phyloP scores from a whole-genome alignment of 2,329 filamentous ascomycete genomes.

The Blastomyces parvus region DNA sequence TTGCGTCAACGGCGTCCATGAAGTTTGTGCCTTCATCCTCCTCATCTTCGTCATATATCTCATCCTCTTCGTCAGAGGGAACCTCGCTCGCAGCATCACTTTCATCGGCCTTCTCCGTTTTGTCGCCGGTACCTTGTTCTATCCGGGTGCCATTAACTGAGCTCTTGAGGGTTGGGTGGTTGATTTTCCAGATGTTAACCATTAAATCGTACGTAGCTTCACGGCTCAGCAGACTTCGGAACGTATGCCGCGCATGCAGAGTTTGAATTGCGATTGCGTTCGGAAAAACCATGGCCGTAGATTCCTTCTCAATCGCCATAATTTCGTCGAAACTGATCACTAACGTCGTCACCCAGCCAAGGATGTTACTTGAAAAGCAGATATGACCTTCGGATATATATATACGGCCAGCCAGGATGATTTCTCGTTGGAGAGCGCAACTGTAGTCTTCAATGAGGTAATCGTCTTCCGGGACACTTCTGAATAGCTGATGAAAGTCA shows the following conservation, averaged over 20 bases:
- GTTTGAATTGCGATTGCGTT: constrained; percentile 97
- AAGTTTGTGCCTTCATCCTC: constrained; percentile 45
- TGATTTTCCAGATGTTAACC: constrained; percentile 96
- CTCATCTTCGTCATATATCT: constrained; percentile 46
- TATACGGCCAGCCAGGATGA: constrained; percentile 81
- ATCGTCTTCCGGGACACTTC: constrained; percentile 95
- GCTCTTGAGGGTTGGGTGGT: constrained; percentile 82
- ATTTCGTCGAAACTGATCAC: constrained; percentile 99
- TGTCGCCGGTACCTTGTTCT: constrained; percentile 73
- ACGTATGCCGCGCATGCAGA: constrained; percentile 86
- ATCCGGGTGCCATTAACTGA: constrained; percentile 81
- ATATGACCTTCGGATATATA: constrained; percentile 97
- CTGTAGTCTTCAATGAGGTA: constrained; percentile 98
- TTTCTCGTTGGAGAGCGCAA: constrained; percentile 89
- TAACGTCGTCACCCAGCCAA: constrained; percentile 94
- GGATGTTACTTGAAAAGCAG: constrained; percentile 97
- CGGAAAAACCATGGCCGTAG: constrained; percentile 87
- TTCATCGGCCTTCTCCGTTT: constrained; percentile 68
- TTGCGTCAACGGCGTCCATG: constrained; percentile 43
- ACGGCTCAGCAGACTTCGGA: constrained; percentile 87
- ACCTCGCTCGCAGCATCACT: constrained; percentile 69
- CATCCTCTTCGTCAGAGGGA: constrained; percentile 64
- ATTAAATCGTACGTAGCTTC: constrained; percentile 96
- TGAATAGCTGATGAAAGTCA: constrained; percentile 88
- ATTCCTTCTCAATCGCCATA: constrained; percentile 92